A percentile compares a stretch with the other conserved stretches of the same genome.
Evolutionary conservation across 2,329 filamentous ascomycete genomes (phyloP).

Genomic region (Sporothrix globosa): DNA sequence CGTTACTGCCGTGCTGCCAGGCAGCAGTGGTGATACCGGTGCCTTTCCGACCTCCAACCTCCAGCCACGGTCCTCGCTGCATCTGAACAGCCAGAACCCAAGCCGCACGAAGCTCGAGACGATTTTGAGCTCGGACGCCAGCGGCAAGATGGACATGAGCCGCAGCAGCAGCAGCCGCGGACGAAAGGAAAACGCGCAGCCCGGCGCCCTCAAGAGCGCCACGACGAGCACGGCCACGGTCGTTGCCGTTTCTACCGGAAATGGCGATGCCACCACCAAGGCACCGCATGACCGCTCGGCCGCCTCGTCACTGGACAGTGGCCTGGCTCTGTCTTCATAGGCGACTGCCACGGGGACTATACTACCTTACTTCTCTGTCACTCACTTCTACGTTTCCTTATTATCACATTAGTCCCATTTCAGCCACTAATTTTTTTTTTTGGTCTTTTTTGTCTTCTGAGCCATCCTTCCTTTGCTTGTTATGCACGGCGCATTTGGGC

Average conservation of each 20-base stretch:
- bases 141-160: slow-evolving; percentile 35
- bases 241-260: background rate
- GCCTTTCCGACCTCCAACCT: background rate
- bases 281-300: slow-evolving; percentile 32
- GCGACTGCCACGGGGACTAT: background rate
- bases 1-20: slow-evolving; percentile 11
- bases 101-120: slow-evolving; percentile 52
- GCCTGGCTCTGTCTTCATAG: slow-evolving; percentile 38
- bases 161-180: slow-evolving; percentile 37
- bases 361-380: background rate
- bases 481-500: slow-evolving; percentile 29
- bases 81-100: background rate
- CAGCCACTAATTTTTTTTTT: background rate
- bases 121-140: slow-evolving; percentile 50
- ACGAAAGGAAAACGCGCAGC: slow-evolving; percentile 26
- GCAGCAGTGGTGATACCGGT: background rate
- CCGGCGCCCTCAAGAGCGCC: background rate
- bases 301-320: slow-evolving; percentile 40
- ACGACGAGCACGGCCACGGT: background rate
- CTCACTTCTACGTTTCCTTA: background rate
- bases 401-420: background rate
- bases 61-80: background rate
- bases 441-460: slow-evolving; percentile 8
- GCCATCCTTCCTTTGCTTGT: background rate
- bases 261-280: slow-evolving; percentile 12